phyloP scores from a whole-genome alignment of 1,139 yeast species.

The Magnusiomyces tetraspermus region DNA sequence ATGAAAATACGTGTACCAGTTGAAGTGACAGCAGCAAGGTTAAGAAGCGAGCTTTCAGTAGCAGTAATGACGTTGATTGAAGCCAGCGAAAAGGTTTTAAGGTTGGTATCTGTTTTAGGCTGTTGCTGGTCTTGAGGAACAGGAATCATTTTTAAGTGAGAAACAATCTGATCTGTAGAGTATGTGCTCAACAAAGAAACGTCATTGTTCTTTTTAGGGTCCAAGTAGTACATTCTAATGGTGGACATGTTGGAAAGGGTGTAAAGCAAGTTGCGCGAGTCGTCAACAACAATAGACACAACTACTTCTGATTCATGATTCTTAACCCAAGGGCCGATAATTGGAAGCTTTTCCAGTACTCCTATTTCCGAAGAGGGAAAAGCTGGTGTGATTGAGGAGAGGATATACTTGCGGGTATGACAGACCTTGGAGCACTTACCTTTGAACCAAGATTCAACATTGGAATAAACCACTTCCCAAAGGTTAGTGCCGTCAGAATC shows the following conservation, averaged over 20 bases:
- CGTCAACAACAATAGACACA: slow-evolving; percentile 60
- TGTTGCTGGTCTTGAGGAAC: slow-evolving; percentile 10
- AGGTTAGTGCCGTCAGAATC: slow-evolving; percentile 64
- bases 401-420: slow-evolving; percentile 27
- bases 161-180: slow-evolving; percentile 26
- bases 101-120: slow-evolving; percentile 5
- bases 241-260: slow-evolving; percentile 75
- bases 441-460: slow-evolving; percentile 78
- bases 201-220: slow-evolving; percentile 32
- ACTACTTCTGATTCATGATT: slow-evolving; percentile 44
- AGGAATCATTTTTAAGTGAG: slow-evolving; percentile 31
- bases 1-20: slow-evolving; percentile 72
- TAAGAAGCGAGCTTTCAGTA: slow-evolving; percentile 59
- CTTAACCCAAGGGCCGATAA: slow-evolving; percentile 20
- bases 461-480: slow-evolving; percentile 85
- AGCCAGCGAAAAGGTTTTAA: slow-evolving; percentile 8
- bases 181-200: slow-evolving; percentile 33
- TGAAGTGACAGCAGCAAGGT: slow-evolving; percentile 73
- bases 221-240: slow-evolving; percentile 66
- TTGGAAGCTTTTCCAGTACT: slow-evolving; percentile 15
- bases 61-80: slow-evolving; percentile 18
- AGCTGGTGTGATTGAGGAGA: slow-evolving; percentile 15
- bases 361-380: slow-evolving; percentile 12
- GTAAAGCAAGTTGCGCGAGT: slow-evolving; percentile 66
- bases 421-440: slow-evolving; percentile 78